Conservation (phyloP, 331 rosid genomes). For the Pyracantha coccinea region DNA sequence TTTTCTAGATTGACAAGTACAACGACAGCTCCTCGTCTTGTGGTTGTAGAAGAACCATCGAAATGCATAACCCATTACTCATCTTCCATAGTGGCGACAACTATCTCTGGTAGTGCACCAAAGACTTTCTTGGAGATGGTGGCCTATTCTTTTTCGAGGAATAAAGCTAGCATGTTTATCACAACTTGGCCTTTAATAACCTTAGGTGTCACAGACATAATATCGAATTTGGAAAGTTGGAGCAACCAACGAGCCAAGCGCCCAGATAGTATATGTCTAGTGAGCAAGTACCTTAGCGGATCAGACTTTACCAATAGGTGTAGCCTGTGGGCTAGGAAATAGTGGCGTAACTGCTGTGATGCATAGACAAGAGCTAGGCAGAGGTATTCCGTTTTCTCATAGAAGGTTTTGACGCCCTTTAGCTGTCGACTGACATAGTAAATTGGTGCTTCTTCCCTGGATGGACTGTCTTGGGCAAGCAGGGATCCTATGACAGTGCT, state of each 20-base stretch:
- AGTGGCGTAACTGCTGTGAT: neutral
- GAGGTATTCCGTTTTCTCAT: no score
- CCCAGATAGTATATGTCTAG: neutral
- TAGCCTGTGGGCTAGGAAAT: neutral
- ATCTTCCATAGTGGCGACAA: fast-evolving
- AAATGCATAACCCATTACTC: neutral
- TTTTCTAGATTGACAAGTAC: neutral
- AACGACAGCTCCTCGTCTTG: neutral
- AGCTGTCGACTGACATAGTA: neutral
- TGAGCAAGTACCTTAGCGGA: neutral
- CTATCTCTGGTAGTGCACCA: neutral
- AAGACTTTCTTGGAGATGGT: no score
- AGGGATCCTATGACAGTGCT: neutral
- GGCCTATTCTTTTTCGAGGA: no score
- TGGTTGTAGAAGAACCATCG: neutral
- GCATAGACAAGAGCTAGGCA: no score
- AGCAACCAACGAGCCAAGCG: no score
- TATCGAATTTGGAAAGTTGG: neutral
- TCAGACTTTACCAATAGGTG: neutral
- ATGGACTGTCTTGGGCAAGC: neutral
- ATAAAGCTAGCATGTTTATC: no score
- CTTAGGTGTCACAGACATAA: neutral
- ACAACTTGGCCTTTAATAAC: neutral
- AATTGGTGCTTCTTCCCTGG: neutral
- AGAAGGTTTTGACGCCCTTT: neutral